Conservation (phyloP, 495 filamentous ascomycete species). For the Evernia prunastri region DNA sequence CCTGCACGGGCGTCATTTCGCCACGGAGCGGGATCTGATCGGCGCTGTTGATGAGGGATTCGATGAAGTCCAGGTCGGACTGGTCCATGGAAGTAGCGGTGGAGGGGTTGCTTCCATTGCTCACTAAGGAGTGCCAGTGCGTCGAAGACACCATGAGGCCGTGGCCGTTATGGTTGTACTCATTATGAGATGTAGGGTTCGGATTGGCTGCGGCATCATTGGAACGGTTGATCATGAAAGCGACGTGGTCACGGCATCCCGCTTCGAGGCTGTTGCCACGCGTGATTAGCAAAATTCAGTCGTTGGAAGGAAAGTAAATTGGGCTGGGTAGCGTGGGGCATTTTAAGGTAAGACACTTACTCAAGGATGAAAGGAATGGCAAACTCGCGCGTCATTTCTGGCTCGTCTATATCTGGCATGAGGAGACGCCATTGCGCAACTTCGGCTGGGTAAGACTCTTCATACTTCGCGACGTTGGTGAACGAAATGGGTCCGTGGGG, state of each 20-base stretch:
- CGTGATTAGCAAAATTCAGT: neutral
- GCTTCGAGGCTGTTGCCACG: slow-evolving; percentile 68
- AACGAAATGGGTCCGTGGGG: neutral
- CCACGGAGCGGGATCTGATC: slow-evolving; percentile 9
- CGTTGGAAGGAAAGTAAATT: neutral
- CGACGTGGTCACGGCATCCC: slow-evolving; percentile 91
- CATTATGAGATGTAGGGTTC: slow-evolving; percentile 35
- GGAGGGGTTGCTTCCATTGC: neutral
- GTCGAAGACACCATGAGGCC: slow-evolving; percentile 47
- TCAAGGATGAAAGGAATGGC: slow-evolving; percentile 67
- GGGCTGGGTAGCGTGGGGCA: slow-evolving; percentile 1
- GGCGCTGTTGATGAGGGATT: slow-evolving; percentile 8
- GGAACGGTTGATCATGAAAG: slow-evolving; percentile 46
- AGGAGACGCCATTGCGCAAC: slow-evolving; percentile 2
- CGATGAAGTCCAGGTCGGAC: slow-evolving; percentile 1
- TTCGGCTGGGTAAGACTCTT: neutral
- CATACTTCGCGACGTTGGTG: slow-evolving; percentile 1
- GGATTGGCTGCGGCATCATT: slow-evolving; percentile 23
- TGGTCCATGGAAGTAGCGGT: neutral
- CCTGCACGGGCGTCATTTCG: slow-evolving; percentile 3
- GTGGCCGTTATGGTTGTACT: slow-evolving; percentile 54
- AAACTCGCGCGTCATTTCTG: slow-evolving; percentile 1
- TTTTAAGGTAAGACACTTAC: slow-evolving; percentile 51
- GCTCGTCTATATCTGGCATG: slow-evolving; percentile 2
- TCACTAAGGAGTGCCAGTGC: neutral